phyloP scores from a whole-genome alignment of 2,329 filamentous ascomycete species.

The Beauveria australis region DNA sequence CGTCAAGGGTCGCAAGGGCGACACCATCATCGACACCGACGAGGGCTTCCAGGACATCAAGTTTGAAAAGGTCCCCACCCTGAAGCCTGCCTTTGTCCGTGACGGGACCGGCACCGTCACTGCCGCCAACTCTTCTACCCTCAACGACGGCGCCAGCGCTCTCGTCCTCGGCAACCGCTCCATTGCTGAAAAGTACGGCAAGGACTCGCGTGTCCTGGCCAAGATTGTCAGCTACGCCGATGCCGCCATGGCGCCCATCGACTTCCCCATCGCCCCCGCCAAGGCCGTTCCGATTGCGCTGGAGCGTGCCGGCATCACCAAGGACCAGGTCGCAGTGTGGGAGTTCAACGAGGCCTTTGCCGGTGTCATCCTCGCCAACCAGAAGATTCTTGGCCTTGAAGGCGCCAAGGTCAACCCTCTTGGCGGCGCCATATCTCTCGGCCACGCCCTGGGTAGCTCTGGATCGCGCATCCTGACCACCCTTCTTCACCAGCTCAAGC shows the following conservation, averaged over 20 bases:
- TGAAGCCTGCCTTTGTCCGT: constrained; percentile 86
- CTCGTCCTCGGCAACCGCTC: constrained; percentile 76
- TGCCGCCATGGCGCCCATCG: constrained; percentile 81
- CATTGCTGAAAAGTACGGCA: constrained; percentile 71
- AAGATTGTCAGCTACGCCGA: constrained; percentile 80
- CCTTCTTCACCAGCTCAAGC: constrained; percentile 81
- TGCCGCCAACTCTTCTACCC: constrained; percentile 84
- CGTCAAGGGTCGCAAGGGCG: constrained; percentile 75
- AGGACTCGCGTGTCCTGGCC: constrained; percentile 73
- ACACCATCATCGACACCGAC: constrained; percentile 69
- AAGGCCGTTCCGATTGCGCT: constrained; percentile 89
- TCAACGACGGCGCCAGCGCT: constrained; percentile 91
- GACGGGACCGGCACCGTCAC: constrained; percentile 86
- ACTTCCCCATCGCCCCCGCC: constrained; percentile 88
- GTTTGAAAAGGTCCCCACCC: constrained; percentile 71
- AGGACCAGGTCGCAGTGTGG: constrained; percentile 89
- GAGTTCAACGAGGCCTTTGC: constrained; percentile 99
- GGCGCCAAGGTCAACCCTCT: constrained; percentile 76
- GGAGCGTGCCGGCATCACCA: constrained; percentile 78
- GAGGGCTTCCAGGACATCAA: constrained; percentile 87
- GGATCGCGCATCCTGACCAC: constrained; percentile 87
- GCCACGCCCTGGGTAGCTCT: constrained; percentile 88
- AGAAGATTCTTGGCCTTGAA: constrained; percentile 79
- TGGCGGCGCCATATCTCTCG: constrained; percentile 84
- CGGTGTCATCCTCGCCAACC: constrained; percentile 88